These are phyloP conservation scores for Allantophomopsis cytisporea DNA, from an alignment of 2,329 filamentous ascomycete genomes.

Conservation along the genomic window DNA sequence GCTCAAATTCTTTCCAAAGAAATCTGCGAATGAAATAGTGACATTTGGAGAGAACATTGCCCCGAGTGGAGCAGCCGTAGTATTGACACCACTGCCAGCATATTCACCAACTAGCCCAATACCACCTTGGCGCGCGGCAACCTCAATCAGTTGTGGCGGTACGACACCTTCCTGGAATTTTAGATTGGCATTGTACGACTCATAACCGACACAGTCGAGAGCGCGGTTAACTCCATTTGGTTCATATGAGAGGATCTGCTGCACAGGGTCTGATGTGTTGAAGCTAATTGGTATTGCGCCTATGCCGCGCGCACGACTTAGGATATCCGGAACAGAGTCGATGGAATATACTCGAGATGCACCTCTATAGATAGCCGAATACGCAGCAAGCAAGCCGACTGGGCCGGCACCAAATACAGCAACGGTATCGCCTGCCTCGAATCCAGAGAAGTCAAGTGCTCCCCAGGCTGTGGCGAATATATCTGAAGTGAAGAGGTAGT, in stretches of 20 bases:
- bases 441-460: constrained; percentile 7
- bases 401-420: constrained; percentile 17
- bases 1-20: too few relatives aligned
- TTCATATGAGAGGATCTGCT: constrained; percentile 15
- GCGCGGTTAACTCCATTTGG: constrained; percentile 11
- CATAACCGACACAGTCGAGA: constrained; percentile 14
- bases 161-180: constrained; percentile 9
- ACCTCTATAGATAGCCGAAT: constrained; percentile 19
- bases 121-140: constrained; percentile 11
- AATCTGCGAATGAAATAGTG: too few relatives aligned
- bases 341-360: constrained; percentile 19
- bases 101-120: constrained; percentile 17
- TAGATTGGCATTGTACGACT: constrained; percentile 10
- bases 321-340: constrained; percentile 14
- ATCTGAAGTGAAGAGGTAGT: constrained; percentile 12
- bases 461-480: constrained; percentile 12
- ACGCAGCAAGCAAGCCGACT: constrained; percentile 20
- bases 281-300: constrained; percentile 22
- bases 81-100: too few relatives aligned
- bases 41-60: too few relatives aligned
- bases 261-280: constrained; percentile 12
- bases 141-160: constrained; percentile 10
- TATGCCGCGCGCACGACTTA: constrained; percentile 15
- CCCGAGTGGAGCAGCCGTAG: too few relatives aligned
- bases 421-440: constrained; percentile 11